Evolutionary conservation across 306 rosid genomes (phyloP), one percentile per base, ranked within the genome.

Genomic region (Ormosia semicastrata): DNA sequence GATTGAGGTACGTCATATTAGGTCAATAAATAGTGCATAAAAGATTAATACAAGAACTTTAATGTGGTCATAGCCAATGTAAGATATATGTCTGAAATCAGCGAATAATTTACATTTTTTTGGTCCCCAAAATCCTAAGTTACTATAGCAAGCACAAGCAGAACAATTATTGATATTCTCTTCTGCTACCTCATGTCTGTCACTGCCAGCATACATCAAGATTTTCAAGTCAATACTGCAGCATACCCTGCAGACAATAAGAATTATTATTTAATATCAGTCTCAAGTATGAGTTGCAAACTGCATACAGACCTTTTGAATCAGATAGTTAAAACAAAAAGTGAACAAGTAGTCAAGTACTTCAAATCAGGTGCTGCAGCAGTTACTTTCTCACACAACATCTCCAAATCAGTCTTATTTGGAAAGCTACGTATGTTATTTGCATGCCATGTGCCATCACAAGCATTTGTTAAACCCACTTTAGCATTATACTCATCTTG

Each of bases 191-290:
- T 74, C 75, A 15, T 15, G 66, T 64, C 58, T 39, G 6, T 65
- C 79, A 50, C 40, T 6, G 80, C 50, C 37, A 39, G 71, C 62
- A 67, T 18, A 32, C 82, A 50, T 53, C 56, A 46, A 34, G 70
- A 77, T 64, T 85, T 68, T 80, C 66, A 73, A 30, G 62, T 80
- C 80, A 79, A 85, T 36, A 73, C 59, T 60, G 87, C 46, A 75
- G 56, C 43, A 84, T 71, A 71, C 86, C 92, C 98, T 92, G 91
- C 88, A 88, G 58, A 84, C 14, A 85, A 77, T 69, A 71, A 12
- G 46, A 77, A 81, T 14, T 39, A 14, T 71, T 32, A 60, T 66
- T 7, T 58, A 70, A 41, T 81, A 15, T 40, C 75, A 54, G 6
- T 17, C 11, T 40, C 18, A 4, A 18, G 46, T 12, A 36, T 47